Conservation (phyloP, 2,329 filamentous ascomycete genomes). For the Purpureocillium takamizusanense region DNA sequence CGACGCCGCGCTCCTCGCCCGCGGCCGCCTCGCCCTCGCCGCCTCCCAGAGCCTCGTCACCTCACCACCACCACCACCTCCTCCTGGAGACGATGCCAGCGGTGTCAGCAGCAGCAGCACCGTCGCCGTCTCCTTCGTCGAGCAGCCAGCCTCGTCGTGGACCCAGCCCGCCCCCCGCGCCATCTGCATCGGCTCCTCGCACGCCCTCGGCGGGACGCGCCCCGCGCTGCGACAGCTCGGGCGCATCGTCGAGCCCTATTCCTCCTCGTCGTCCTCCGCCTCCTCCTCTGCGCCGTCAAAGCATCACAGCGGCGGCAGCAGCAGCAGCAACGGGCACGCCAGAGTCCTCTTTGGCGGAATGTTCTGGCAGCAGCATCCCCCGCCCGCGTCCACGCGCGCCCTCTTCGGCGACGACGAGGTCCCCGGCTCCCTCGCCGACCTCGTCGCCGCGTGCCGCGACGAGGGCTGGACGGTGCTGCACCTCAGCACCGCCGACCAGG, state of each 20-base stretch:
- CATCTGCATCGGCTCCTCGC: conserved; percentile 10
- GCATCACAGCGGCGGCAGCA: too few species aligned
- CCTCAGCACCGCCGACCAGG: conserved; percentile 6
- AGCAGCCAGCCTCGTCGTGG: conserved; percentile 1
- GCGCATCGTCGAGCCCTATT: conserved; percentile 1
- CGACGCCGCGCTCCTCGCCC: conserved; percentile 2
- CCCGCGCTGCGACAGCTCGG: conserved; percentile 6
- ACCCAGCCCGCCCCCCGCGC: conserved; percentile 2
- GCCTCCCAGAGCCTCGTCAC: not conserved
- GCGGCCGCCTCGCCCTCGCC: not conserved
- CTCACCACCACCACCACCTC: too few species aligned
- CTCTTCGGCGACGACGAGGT: conserved; percentile 3
- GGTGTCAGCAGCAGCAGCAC: too few species aligned
- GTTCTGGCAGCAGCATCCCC: conserved; percentile 6
- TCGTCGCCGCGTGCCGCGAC: conserved; percentile 4
- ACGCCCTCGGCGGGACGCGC: conserved; percentile 6
- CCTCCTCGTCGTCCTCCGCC: too few species aligned
- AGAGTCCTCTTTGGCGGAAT: conserved; percentile 8
- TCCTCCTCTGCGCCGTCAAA: too few species aligned
- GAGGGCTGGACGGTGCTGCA: conserved; percentile 8
- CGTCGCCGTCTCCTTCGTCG: conserved; percentile 2
- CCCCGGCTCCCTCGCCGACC: not conserved
- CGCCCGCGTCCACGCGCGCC: conserved; percentile 2
- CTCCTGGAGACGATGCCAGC: too few species aligned
- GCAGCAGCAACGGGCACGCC: not conserved